Evolutionary conservation across 2,329 filamentous ascomycete species (phyloP), one percentile per base, ranked within the genome.

Genomic region (Xylariaceae sp.): DNA sequence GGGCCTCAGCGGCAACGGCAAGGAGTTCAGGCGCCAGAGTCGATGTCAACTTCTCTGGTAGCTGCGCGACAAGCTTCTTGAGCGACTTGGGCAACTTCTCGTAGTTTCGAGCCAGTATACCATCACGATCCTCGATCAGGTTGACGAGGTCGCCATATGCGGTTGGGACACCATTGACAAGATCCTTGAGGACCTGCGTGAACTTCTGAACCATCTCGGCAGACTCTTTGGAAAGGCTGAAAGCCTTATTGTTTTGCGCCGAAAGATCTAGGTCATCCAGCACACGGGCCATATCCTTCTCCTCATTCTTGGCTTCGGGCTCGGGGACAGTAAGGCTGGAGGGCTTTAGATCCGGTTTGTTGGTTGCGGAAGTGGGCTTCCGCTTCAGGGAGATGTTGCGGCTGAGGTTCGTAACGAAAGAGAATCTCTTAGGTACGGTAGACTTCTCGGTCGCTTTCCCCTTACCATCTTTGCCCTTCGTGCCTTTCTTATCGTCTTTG

Each of bases 121-220:
- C 74, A 56, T 83, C 77, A 45, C 73, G 73, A 57, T 83, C 78
- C 44, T 82, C 76, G 33, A 84, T 64, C 17, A 85, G 72, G 12
- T 60, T 56, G 3, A 72, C 81, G n/a, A 98, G 82, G 61, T 98
- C 93, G 58, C 85, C 77, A 64, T 94, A 95, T 3, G 93, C 93
- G 0, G 91, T 96, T 3, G 93, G 93, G 2, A 89, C 93, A 47
- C 93, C 93, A 60, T 89, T 90, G 56, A 93, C 79, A 13, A 96
- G 78, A 61, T 98, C 93, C 61, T 91, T 93, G 59, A 98, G 85
- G 26, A 96, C 83, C 42, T 89, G 73, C 1, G 89, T 94, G 73
- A 98, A 98, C 48, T 83, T 81, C 40, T 81, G 78, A 38, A 95
- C 78, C 22, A 95, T 76, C 49, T 88, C 84, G 47, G 89, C 82